A percentile compares a stretch with the other conserved stretches of the same genome.
These are phyloP conservation scores for Tetrapisispora iriomotensis DNA, from an alignment of 805 yeast species.

Conservation along the genomic window DNA sequence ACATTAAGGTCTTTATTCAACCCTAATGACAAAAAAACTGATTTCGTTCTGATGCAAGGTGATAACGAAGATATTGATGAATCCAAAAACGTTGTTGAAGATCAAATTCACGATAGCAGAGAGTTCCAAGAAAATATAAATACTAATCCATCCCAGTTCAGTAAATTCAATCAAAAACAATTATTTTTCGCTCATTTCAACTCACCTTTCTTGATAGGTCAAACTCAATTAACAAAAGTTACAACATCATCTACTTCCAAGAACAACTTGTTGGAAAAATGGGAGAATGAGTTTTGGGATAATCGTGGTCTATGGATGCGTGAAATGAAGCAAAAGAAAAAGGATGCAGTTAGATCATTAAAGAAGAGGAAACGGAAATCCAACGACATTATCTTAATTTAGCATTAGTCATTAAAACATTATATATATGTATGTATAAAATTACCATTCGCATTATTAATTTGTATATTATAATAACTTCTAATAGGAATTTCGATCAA, in stretches of 20 bases:
- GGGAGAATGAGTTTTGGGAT: slow-evolving; percentile 75
- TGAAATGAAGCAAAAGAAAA: slow-evolving; percentile 61
- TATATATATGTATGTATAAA: too few species aligned
- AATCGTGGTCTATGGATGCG: slow-evolving; percentile 72
- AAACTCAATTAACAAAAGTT: slow-evolving; percentile 61
- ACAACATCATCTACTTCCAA: slow-evolving; percentile 14
- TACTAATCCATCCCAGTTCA: slow-evolving; percentile 12
- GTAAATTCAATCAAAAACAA: slow-evolving; percentile 34
- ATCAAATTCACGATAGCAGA: slow-evolving; percentile 8
- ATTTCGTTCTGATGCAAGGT: slow-evolving; percentile 36
- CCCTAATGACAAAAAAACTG: slow-evolving; percentile 30
- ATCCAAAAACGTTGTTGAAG: slow-evolving; percentile 30
- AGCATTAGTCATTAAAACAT: too few species aligned
- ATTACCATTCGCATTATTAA: not conserved
- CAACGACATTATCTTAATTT: slow-evolving; percentile 5
- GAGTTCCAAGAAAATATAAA: slow-evolving; percentile 11
- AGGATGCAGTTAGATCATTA: slow-evolving; percentile 58
- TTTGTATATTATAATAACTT: not conserved
- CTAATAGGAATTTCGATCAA: too few species aligned
- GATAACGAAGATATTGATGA: slow-evolving; percentile 41
- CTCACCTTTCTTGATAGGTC: slow-evolving; percentile 82
- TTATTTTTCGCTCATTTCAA: slow-evolving; percentile 75
- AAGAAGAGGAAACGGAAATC: slow-evolving; percentile 33
- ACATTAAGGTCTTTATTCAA: slow-evolving; percentile 52
- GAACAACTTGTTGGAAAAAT: slow-evolving; percentile 34